Evolutionary conservation across 2,329 filamentous ascomycete species (phyloP), one percentile per base, ranked within the genome.

Genomic region (Amylocarpus encephaloides): DNA sequence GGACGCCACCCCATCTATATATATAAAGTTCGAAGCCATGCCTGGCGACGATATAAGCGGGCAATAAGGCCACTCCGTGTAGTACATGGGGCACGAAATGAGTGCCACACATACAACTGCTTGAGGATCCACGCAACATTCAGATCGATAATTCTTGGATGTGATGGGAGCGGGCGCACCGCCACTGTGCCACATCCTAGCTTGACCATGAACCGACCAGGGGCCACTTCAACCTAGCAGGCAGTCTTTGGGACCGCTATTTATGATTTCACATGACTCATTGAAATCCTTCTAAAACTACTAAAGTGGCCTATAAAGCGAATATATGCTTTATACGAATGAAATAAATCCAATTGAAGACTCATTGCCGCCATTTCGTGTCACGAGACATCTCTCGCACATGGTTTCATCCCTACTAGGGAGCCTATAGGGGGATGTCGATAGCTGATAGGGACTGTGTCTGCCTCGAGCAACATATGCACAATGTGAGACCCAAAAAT

Each of bases 1-100:
- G 46, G 50, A 45, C 19, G 40, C 19, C 26, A 38, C 33, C 46
- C 29, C 45, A 43, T 26, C 45, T 51, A 44, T 52, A 52, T 52
- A 52, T 52, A 48, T 45, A 36, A 22, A 22, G 29, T 33, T 42
- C 40, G 26, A 44, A 36, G 22, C n/a, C 19, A 40, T 45, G 45
- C 45, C 45, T 47, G 26, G n/a, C 11, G 2, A 26, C 42, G 45
- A 46, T 35, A 45, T 52, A 52, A 49, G 41, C 50, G 44, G 46
- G 44, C 41, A 45, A 15, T 26, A 41, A 46, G 46, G 50, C 35
- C 30, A n/a, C 35, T 15, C 35, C 35, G 42, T 40, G 29, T 44
- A 30, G 32, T 46, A 33, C 46, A n/a, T 36, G 46, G 50, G 22
- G 46, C n/a, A 36, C 18, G n/a, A 43, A 39, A 43, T 52, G 41